Conservation (phyloP, 208 protist species). For the Angomonas deanei region DNA sequence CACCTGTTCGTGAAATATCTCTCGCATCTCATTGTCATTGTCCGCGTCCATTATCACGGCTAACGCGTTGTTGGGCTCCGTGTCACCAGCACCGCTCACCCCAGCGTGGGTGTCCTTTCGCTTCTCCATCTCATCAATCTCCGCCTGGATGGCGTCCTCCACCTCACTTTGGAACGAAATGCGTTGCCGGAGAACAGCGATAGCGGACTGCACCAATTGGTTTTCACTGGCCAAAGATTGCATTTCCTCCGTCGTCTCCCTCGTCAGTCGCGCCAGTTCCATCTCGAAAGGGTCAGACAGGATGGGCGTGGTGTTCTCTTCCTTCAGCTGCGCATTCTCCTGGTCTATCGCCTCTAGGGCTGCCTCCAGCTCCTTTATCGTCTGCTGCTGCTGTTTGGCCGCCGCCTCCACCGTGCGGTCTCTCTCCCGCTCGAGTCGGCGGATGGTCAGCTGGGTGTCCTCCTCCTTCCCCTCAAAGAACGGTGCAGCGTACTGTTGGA, state of each 20-base stretch:
- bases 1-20: conserved; percentile 65
- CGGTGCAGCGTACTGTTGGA: conserved; percentile 22
- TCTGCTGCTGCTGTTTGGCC: conserved; percentile 15
- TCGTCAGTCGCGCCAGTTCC: conserved; percentile 52
- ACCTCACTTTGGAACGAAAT: conserved; percentile 51
- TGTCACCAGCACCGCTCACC: conserved; percentile 9
- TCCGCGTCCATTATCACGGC: conserved; percentile 13
- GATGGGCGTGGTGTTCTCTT: conserved; percentile 63
- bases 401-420: conserved; percentile 21
- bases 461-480: conserved; percentile 30
- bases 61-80: conserved; percentile 9
- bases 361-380: conserved; percentile 23
- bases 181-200: conserved; percentile 55
- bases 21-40: conserved; percentile 54
- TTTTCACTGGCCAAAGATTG: conserved; percentile 32
- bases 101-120: neutral
- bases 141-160: conserved; percentile 56
- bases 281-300: conserved; percentile 65
- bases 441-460: conserved; percentile 21
- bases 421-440: conserved; percentile 25
- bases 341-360: conserved; percentile 28
- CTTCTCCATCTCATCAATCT: conserved; percentile 39
- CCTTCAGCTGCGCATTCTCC: conserved; percentile 40
- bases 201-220: conserved; percentile 27
- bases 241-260: conserved; percentile 47